phyloP scores from a whole-genome alignment of 176 grass and related monocot genomes.

The Poa pratensis region DNA sequence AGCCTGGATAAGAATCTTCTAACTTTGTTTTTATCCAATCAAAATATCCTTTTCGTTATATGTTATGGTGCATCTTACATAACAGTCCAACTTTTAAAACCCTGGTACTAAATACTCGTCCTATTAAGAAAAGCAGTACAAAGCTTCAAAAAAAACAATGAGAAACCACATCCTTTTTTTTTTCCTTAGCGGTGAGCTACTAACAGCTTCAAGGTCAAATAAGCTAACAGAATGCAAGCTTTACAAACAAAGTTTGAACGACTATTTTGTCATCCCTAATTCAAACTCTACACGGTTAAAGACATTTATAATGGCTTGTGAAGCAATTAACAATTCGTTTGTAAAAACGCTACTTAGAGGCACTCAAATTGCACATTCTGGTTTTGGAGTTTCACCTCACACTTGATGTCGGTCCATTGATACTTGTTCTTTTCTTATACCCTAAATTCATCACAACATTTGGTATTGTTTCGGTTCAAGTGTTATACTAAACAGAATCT shows the following conservation, averaged over 20 bases:
- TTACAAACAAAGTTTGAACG: neutral
- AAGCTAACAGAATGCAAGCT: slow-evolving; percentile 12
- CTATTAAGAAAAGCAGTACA: neutral
- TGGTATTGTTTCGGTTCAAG: slow-evolving; percentile 2
- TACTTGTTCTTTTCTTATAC: neutral
- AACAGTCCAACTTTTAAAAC: neutral
- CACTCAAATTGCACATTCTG: slow-evolving; percentile 14
- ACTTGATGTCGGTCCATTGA: neutral
- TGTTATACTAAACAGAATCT: neutral
- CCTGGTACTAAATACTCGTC: neutral
- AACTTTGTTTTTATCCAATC: neutral
- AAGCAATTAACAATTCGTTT: slow-evolving; percentile 27
- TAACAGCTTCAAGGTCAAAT: neutral
- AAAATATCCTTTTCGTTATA: neutral
- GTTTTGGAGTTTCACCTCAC: neutral
- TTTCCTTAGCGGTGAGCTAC: neutral
- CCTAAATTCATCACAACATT: neutral
- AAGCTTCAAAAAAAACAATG: neutral
- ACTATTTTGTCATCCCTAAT: slow-evolving; percentile 18
- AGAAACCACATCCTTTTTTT: neutral
- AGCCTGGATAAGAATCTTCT: neutral
- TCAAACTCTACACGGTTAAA: neutral
- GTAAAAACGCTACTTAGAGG: neutral
- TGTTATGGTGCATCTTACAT: neutral
- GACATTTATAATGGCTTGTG: neutral